A percentile compares a stretch with the other conserved stretches of the same genome.
Conservation (phyloP, 805 yeast genomes). For the Zygoascus ofunaensis region DNA sequence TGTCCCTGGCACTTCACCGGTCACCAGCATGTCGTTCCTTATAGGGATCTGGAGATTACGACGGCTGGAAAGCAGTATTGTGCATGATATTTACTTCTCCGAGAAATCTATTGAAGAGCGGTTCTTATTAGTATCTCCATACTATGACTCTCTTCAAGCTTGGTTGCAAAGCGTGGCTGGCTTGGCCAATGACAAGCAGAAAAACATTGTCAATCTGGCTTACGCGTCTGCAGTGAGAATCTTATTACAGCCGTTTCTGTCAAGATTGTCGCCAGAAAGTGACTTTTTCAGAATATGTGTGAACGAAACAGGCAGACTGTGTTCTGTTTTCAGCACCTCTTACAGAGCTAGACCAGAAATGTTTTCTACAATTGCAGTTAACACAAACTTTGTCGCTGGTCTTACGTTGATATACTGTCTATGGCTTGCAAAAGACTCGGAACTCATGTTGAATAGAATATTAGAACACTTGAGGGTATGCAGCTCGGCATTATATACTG, state of each 20-base stretch:
- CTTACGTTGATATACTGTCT: constrained; percentile 57
- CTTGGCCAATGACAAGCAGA: constrained; percentile 29
- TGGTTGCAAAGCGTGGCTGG: constrained; percentile 42
- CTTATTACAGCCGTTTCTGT: constrained; percentile 56
- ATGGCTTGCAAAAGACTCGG: constrained; percentile 53
- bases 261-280: constrained; percentile 51
- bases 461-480: constrained; percentile 55
- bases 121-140: constrained; percentile 42
- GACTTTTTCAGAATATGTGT: constrained; percentile 56
- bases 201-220: constrained; percentile 49
- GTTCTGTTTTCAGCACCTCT: constrained; percentile 53
- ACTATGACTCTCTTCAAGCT: constrained; percentile 44
- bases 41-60: constrained; percentile 49
- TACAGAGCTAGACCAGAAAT: constrained; percentile 55
- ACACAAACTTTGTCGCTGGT: constrained; percentile 61
- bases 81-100: constrained; percentile 40
- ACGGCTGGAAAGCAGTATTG: constrained; percentile 51
- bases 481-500: constrained; percentile 52
- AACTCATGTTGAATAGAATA: constrained; percentile 5
- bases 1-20: constrained; percentile 7
- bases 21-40: constrained; percentile 35
- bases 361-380: constrained; percentile 57
- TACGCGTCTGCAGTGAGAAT: constrained; percentile 53
- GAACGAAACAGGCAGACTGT: constrained; percentile 63
- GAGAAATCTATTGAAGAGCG: constrained; percentile 28